Base-by-base conservation (phyloP, 768 basidiomycete species). In the Termitomyces sp. region DNA sequence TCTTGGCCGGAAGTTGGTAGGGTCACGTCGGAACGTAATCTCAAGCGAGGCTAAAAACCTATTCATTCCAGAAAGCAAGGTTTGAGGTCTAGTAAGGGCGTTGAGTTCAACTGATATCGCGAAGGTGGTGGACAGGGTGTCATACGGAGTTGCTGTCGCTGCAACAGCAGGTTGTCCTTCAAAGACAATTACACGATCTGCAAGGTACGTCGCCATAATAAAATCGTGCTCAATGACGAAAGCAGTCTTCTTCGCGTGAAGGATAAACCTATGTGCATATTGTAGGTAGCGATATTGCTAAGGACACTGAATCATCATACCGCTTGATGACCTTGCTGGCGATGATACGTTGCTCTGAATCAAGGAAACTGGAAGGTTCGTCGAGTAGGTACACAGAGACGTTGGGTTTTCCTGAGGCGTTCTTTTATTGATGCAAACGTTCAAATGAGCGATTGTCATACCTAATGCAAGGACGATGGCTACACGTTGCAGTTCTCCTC, bases 211-310 rank as follows among this genome's bases (percentile, higher is more conserved):
- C 4, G 96, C 95, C 96, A 98, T 98, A 77, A 98, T 97, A 73
- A 99, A 98, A 78, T 98, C 96, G 85, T 99, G 97, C 81, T 99
- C 97, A 68, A 99, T 98, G 66, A 99, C 83, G 71, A 99, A 98
- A 0, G 97, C 97, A 1, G 95, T 98, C 77, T 95, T 94, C 80
- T 97, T 97, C 15, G 94, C 84, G 68, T 97, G 91, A 31, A 98
- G 85, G 67, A 99, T 92, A 75, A 96, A 98, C 49, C 89, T 90
- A 45, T 13, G 7, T 12, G 10, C 8, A 16, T 15, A 47, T 16
- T 41, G 46, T 56, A 8, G 42, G 31, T 36, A 46, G 22, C 10
- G 22, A 31, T 0, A 24, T 54, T 31, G 7, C 10, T 3, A 36
- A 45, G 24, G 24, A 60, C 16, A 33, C n/a, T 28, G 15, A 22